Percentiles rank a stretch among this genome's conserved stretches.
Conservation (phyloP, 1,284 basidiomycete genomes). For the Boletus sp. region DNA sequence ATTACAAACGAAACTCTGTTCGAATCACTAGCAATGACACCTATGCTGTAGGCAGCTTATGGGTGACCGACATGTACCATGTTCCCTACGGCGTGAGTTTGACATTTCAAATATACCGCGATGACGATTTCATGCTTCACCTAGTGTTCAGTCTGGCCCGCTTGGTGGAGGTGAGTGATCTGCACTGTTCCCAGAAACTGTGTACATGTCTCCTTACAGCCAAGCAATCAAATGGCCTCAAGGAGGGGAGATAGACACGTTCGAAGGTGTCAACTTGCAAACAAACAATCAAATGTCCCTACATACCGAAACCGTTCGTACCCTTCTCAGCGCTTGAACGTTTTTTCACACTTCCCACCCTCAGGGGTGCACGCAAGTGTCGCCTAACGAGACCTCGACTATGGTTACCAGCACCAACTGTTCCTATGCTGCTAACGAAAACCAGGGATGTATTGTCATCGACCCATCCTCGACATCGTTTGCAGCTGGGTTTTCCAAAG, state of each 20-base stretch:
- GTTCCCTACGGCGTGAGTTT: slow-evolving; percentile 59
- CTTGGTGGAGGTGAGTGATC: slow-evolving; percentile 42
- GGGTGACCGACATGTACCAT: slow-evolving; percentile 63
- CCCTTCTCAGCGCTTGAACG: not conserved
- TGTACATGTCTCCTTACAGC: slow-evolving; percentile 21
- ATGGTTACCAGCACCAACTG: slow-evolving; percentile 61
- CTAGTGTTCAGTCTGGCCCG: slow-evolving; percentile 73
- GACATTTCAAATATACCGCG: not conserved
- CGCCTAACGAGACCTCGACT: slow-evolving; percentile 48
- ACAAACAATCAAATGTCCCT: slow-evolving; percentile 63
- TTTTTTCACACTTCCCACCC: slow-evolving; percentile 20
- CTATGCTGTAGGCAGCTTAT: slow-evolving; percentile 63
- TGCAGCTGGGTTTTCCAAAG: slow-evolving; percentile 59
- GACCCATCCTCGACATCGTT: slow-evolving; percentile 55
- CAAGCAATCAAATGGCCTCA: slow-evolving; percentile 58
- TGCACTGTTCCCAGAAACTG: not conserved
- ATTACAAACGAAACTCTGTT: slow-evolving; percentile 67
- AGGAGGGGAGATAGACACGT: slow-evolving; percentile 72
- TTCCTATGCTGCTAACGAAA: slow-evolving; percentile 47
- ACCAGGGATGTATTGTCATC: slow-evolving; percentile 59
- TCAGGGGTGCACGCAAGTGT: slow-evolving; percentile 52
- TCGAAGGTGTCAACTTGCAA: slow-evolving; percentile 69
- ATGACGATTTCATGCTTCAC: slow-evolving; percentile 3
- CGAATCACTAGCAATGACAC: slow-evolving; percentile 57
- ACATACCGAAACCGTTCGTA: slow-evolving; percentile 50